Base-by-base conservation (phyloP, 306 rosid species). In the Corylus americana region DNA sequence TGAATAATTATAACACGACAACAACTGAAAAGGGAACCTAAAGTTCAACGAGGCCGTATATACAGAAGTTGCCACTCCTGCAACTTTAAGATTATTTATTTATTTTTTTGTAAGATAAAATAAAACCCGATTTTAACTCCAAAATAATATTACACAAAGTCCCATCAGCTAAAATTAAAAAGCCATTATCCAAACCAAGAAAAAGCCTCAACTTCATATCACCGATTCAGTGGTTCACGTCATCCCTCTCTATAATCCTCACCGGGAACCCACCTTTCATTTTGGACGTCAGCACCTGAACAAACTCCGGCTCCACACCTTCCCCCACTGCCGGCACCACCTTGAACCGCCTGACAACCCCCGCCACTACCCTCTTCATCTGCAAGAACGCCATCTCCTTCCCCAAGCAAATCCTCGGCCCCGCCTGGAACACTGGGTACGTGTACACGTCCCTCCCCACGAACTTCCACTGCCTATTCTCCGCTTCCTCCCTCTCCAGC, bases 371-470 rank as follows among this genome's bases (percentile, higher is more conserved):
- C 75, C 86, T 87, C 77, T 91, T 90, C 98, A 93, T 93, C 73
- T 93, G 98, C 88, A 93, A 29, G 58, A 91, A 91, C 11, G 98
- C 94, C 98, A 93, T 93, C 39, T 93, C 98, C 81, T 74, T 90
- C 11, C 98, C 98, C 77, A 93, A 17, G 58, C 98, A 93, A 1
- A 90, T 75, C 83, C 98, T 88, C 0, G 94, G 98, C 7, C 98
- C 98, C 1, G 97, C 97, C 68, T 93, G 94, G 68, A 93, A 93
- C 66, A 91, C 98, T 3, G 97, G 88, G 44, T 90, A 93, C 1
- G 78, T 69, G 17, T 68, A 91, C 37, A 82, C 20, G 48, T 91
- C 93, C 13, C 88, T 78, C 42, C 75, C 92, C 25, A 83, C 80
- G 7, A 91, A 91, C 18, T 25, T 82, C 94, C 93, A 88, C 53